Evolutionary conservation across 306 rosid species (phyloP).

Genomic region (Casuarina glauca): DNA sequence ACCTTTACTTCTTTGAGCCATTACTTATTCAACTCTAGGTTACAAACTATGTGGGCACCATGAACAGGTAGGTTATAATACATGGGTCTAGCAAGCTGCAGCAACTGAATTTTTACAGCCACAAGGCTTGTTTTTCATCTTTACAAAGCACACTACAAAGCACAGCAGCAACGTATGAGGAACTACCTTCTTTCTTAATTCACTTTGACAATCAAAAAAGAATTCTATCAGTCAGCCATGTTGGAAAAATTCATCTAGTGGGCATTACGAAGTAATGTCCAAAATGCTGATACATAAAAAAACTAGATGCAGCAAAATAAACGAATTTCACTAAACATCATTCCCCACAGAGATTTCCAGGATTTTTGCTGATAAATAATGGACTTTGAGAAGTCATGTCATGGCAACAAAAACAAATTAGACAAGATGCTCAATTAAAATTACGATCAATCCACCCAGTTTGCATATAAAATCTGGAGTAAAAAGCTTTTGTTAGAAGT

Average conservation of each 20-base stretch:
- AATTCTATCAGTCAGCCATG: neutral
- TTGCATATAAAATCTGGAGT: neutral
- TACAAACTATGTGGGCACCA: constrained; percentile 80
- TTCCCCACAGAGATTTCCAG: neutral
- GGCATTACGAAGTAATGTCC: neutral
- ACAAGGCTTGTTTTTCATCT: constrained; percentile 80
- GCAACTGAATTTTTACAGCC: constrained; percentile 92
- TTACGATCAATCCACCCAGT: neutral
- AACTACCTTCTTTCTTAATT: neutral
- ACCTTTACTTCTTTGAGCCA: constrained; percentile 99
- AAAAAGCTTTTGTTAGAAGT: neutral
- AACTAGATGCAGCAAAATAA: neutral
- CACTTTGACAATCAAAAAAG: constrained; percentile 21
- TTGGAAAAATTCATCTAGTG: neutral
- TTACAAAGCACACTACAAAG: constrained; percentile 78
- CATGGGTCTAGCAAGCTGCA: constrained; percentile 92
- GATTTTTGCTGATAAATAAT: neutral
- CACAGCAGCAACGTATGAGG: constrained; percentile 5
- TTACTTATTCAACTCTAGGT: constrained; percentile 66
- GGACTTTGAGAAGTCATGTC: no score
- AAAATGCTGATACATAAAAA: neutral
- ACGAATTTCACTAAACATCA: neutral
- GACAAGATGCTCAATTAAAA: neutral
- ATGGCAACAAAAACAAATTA: no score
- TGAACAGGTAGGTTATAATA: constrained; percentile 95